Evolutionary conservation across 129 eudicot genomes (phyloP).

Genomic region (Flaveria brownii): DNA sequence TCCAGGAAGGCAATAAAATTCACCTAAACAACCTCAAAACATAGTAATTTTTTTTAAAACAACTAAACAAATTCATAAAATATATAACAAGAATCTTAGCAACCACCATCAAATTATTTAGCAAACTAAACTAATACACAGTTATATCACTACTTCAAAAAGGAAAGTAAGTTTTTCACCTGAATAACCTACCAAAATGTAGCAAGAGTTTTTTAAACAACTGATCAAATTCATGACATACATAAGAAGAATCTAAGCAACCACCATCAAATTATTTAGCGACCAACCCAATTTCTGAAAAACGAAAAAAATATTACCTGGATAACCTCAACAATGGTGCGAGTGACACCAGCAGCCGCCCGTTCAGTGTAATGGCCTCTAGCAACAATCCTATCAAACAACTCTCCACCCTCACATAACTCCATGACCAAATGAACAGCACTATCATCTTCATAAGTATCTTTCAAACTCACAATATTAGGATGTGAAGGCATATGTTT

Average conservation of each 20-base stretch:
- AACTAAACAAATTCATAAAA: background rate
- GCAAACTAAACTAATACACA: conserved; percentile 19
- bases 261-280: background rate
- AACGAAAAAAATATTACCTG: conserved; percentile 49
- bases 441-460: conserved; percentile 77
- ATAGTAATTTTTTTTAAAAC: background rate
- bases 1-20: background rate
- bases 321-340: conserved; percentile 83
- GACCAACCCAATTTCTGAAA: background rate
- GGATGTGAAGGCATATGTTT: conserved; percentile 70
- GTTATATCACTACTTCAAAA: background rate
- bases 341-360: conserved; percentile 83
- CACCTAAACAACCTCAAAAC: background rate
- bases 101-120: conserved; percentile 9
- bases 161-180: background rate
- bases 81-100: background rate
- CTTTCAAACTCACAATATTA: conserved; percentile 76
- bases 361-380: conserved; percentile 92
- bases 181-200: background rate
- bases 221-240: conserved; percentile 17
- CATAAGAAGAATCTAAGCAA: conserved; percentile 13
- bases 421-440: conserved; percentile 95
- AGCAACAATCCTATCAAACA: conserved; percentile 90
- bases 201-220: background rate
- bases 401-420: conserved; percentile 87